phyloP scores from a whole-genome alignment of 352 stramenopile species.

The Phytopythium ostracodes region DNA sequence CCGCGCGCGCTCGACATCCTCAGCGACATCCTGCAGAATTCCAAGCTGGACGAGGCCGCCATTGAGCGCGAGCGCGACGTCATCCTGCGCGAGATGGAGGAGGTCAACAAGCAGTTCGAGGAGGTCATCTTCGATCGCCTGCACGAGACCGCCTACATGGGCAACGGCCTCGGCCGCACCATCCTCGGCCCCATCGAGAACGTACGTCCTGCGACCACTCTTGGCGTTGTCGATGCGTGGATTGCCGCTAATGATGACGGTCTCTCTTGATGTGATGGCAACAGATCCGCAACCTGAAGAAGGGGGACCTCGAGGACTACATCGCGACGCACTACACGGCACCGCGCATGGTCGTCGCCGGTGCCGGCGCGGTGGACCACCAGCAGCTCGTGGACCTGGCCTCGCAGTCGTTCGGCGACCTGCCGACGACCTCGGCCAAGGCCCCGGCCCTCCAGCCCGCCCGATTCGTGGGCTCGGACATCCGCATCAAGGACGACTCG shows the following conservation, averaged over 20 bases:
- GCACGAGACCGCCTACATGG: constrained; percentile 98
- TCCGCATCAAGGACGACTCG: constrained; percentile 89
- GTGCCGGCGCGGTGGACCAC: constrained; percentile 97
- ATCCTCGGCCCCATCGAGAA: constrained; percentile 99
- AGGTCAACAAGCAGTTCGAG: constrained; percentile 98
- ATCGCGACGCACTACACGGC: constrained; percentile 99
- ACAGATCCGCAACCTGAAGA: constrained; percentile 90
- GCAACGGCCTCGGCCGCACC: constrained; percentile 96
- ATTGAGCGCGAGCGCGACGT: constrained; percentile 98
- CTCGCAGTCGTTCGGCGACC: constrained; percentile 94
- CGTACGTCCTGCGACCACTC: constrained; percentile 64
- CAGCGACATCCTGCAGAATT: constrained; percentile 98
- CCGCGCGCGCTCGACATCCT: constrained; percentile 97
- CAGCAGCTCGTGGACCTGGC: constrained; percentile 95
- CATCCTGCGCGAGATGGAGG: constrained; percentile 99
- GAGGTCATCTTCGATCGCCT: constrained; percentile 99
- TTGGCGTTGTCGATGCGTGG: not conserved
- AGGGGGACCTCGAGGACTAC: constrained; percentile 95
- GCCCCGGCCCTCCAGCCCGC: constrained; percentile 71
- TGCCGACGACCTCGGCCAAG: constrained; percentile 80
- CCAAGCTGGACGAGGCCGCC: constrained; percentile 93
- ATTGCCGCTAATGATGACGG: constrained; percentile 4
- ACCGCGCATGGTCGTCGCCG: constrained; percentile 98
- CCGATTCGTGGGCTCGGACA: constrained; percentile 87
- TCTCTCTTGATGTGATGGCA: constrained; percentile 5